These are phyloP conservation scores for Berkeleyomyces basicola DNA, from an alignment of 2,329 filamentous ascomycete genomes.

Conservation along the genomic window DNA sequence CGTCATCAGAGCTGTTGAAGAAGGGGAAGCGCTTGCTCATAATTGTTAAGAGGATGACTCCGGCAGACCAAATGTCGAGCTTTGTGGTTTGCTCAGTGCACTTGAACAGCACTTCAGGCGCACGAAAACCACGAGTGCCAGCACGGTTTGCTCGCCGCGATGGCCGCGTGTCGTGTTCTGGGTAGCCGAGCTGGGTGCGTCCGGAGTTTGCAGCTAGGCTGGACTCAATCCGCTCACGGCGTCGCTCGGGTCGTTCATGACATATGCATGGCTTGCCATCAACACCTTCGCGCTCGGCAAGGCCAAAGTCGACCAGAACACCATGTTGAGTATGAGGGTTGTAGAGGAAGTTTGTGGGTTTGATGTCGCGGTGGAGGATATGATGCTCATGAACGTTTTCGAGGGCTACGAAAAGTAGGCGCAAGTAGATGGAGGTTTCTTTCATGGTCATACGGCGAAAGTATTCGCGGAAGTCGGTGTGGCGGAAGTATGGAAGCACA, in stretches of 20 bases:
- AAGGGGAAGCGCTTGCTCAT: slow-evolving; percentile 87
- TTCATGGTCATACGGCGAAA: slow-evolving; percentile 75
- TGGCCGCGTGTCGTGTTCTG: slow-evolving; percentile 74
- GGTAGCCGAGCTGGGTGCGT: slow-evolving; percentile 42
- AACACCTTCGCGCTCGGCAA: slow-evolving; percentile 69
- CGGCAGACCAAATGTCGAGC: slow-evolving; percentile 93
- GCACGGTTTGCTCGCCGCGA: slow-evolving; percentile 86
- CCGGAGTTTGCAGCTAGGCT: slow-evolving; percentile 41
- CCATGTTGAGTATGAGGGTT: slow-evolving; percentile 64
- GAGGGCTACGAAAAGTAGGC: slow-evolving; percentile 73
- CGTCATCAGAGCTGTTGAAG: slow-evolving; percentile 96
- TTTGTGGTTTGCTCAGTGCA: slow-evolving; percentile 88
- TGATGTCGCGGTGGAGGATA: slow-evolving; percentile 91
- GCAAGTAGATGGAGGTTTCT: slow-evolving; percentile 82
- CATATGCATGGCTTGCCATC: slow-evolving; percentile 74
- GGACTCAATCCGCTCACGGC: slow-evolving; percentile 41
- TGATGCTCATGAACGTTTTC: slow-evolving; percentile 64
- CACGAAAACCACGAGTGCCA: slow-evolving; percentile 86
- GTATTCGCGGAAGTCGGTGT: slow-evolving; percentile 87
- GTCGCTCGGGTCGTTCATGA: slow-evolving; percentile 44
- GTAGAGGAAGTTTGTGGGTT: slow-evolving; percentile 95
- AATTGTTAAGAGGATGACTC: slow-evolving; percentile 93
- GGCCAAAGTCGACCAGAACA: slow-evolving; percentile 96
- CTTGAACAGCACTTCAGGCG: slow-evolving; percentile 91
- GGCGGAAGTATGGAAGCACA: slow-evolving; percentile 86